These are phyloP conservation scores for Colletotrichum melonis DNA, from an alignment of 2,329 filamentous ascomycete genomes.

Conservation along the genomic window DNA sequence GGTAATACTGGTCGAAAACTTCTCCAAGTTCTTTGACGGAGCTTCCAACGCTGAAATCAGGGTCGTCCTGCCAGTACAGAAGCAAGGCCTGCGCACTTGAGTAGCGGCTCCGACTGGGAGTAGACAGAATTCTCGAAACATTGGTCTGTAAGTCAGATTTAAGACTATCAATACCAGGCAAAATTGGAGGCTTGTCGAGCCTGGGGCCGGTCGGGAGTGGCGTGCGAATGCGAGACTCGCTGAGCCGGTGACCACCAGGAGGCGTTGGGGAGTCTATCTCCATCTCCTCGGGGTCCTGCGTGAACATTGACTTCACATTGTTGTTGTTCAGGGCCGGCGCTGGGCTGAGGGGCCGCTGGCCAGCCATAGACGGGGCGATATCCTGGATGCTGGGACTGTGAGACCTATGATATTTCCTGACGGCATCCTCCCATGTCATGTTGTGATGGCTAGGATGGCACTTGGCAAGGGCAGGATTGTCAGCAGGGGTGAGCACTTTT, in stretches of 20 bases:
- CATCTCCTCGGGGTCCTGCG: constrained; percentile 66
- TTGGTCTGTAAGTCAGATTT: constrained; percentile 65
- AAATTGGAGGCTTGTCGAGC: constrained; percentile 60
- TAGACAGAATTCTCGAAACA: constrained; percentile 61
- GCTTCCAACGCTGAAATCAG: constrained; percentile 49
- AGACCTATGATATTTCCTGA: constrained; percentile 63
- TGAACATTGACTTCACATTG: constrained; percentile 52
- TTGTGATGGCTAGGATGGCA: constrained; percentile 70
- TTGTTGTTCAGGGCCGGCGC: constrained; percentile 49
- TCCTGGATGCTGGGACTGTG: constrained; percentile 64
- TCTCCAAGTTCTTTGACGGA: constrained; percentile 59
- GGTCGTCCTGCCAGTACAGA: constrained; percentile 68
- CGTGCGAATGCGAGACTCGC: constrained; percentile 64
- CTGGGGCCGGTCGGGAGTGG: constrained; percentile 67
- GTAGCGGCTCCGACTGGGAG: constrained; percentile 64
- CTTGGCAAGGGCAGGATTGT: constrained; percentile 46
- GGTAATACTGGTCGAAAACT: constrained; percentile 64
- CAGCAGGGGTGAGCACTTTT: constrained; percentile 30
- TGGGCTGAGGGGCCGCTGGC: constrained; percentile 60
- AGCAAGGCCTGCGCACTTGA: constrained; percentile 63
- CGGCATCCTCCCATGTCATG: constrained; percentile 70
- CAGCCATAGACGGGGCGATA: constrained; percentile 54
- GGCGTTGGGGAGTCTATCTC: constrained; percentile 60
- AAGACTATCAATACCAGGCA: constrained; percentile 63
- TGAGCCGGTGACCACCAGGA: constrained; percentile 52